Evolutionary conservation across 2,329 filamentous ascomycete species (phyloP), one percentile per base, ranked within the genome.

Genomic region (Colletotrichum australisinense): DNA sequence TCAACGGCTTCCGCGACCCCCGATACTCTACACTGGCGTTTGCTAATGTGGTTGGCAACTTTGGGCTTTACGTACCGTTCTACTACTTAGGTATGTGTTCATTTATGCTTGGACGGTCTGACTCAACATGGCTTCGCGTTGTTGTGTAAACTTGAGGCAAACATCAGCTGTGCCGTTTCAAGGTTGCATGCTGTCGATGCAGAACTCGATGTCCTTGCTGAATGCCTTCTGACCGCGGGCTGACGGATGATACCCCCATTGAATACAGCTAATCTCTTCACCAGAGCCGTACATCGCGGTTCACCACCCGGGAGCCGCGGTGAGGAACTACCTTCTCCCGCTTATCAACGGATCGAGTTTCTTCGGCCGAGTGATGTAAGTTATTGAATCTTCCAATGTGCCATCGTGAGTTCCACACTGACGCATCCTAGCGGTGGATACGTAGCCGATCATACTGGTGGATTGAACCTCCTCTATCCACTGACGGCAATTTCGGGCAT

Each of bases 261-360:
- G 38, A 8, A 42, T 19, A 8, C 6, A 55, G 32, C 22, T 46
- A 24, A 63, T 26, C 8, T 11, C 30, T 78, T 5, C 83, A 76
- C 14, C 72, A 85, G 72, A 74, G 57, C 62, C 72, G 76, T 87
- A 85, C 77, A 81, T 86, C 73, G 78, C 83, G 76, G 78, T 83
- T 30, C 86, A 80, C 72, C 80, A 80, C 32, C 83, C 83, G 52
- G 81, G 82, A 55, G 56, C 73, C n/a, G 26, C 22, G 32, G 49
- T 69, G 52, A 19, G 75, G 75, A 53, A 80, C 28, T 86, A 86
- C 77, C 79, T 85, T 14, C 81, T 88, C 38, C 78, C 83, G 12
- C 77, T 85, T 63, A 78, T 88, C 70, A 88, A 87, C 76, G 84
- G 81, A 22, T 84, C 84, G 12, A 85, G 85, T 60, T 79, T 87